Evolutionary conservation across 2,329 filamentous ascomycete genomes (phyloP).

Genomic region (Trichothecium sympodiale): DNA sequence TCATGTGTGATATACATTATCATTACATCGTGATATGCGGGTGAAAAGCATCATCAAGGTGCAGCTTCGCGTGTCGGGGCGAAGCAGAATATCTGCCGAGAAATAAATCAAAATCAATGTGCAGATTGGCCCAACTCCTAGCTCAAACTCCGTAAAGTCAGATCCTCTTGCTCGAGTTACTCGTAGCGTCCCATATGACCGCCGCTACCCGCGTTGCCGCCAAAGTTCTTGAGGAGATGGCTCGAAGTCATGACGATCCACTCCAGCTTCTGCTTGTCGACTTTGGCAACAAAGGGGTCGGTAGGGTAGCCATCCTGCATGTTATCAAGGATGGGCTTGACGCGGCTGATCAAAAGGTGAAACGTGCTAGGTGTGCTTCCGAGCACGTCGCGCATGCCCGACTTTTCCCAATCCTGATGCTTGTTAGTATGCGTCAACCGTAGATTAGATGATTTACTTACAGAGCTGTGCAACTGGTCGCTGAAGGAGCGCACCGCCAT

Average conservation of each 20-base stretch:
- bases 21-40: no score
- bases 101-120: no score
- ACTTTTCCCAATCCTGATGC: constrained; percentile 25
- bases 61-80: no score
- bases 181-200: constrained; percentile 14
- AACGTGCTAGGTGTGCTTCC: constrained; percentile 27
- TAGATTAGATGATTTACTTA: constrained; percentile 24
- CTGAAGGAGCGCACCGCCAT: constrained; percentile 44
- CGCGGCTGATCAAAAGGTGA: constrained; percentile 23
- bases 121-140: no score
- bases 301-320: constrained; percentile 25
- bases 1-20: no score
- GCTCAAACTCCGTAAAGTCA: neutral
- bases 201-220: constrained; percentile 5
- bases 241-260: constrained; percentile 26
- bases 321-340: constrained; percentile 21
- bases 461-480: constrained; percentile 34
- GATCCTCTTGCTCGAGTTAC: constrained; percentile 7
- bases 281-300: constrained; percentile 25
- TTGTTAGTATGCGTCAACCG: constrained; percentile 1
- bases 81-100: no score
- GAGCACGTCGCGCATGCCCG: constrained; percentile 23
- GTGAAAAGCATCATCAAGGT: no score
- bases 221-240: constrained; percentile 22
- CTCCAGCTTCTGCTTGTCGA: constrained; percentile 26